A percentile compares a stretch with the other conserved stretches of the same genome.
phyloP scores from a whole-genome alignment of 2,329 filamentous ascomycete species.

The Albophoma yamanashiensis region DNA sequence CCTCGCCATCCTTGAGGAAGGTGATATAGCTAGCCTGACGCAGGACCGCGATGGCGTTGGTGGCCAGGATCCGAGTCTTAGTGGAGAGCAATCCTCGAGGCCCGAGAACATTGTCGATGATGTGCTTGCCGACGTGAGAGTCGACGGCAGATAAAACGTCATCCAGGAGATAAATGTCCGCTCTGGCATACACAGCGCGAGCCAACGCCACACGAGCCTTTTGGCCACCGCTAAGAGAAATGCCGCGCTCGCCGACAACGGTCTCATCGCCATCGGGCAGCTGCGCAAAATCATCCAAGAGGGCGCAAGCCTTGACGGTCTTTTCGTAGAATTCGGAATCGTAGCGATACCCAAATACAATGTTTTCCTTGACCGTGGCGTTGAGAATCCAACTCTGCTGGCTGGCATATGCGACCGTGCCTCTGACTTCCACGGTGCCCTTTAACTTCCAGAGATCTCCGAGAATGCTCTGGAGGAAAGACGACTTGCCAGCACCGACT shows the following conservation, averaged over 20 bases:
- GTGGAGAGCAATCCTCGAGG: slow-evolving; percentile 68
- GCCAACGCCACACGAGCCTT: slow-evolving; percentile 90
- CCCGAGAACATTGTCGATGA: slow-evolving; percentile 90
- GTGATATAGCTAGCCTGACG: slow-evolving; percentile 83
- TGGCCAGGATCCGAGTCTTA: slow-evolving; percentile 88
- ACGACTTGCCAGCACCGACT: slow-evolving; percentile 93
- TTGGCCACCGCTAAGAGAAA: slow-evolving; percentile 90
- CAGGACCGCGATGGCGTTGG: slow-evolving; percentile 87
- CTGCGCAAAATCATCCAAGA: slow-evolving; percentile 81
- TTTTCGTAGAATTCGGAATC: slow-evolving; percentile 91
- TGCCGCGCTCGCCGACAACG: slow-evolving; percentile 91
- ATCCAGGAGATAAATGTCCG: slow-evolving; percentile 92
- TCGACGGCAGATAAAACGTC: slow-evolving; percentile 96
- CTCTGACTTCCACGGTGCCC: slow-evolving; percentile 73
- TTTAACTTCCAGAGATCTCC: slow-evolving; percentile 87
- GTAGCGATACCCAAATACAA: slow-evolving; percentile 89
- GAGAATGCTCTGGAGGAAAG: slow-evolving; percentile 75
- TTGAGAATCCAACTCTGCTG: slow-evolving; percentile 97
- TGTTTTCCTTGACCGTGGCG: slow-evolving; percentile 92
- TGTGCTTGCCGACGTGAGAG: slow-evolving; percentile 88
- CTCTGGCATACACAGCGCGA: slow-evolving; percentile 87
- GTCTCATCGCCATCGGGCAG: slow-evolving; percentile 95
- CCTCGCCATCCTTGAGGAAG: slow-evolving; percentile 69
- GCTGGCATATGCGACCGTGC: slow-evolving; percentile 79
- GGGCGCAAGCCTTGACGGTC: slow-evolving; percentile 82